These are phyloP conservation scores for Iris pallida DNA, from an alignment of 116 monocot species.

Conservation along the genomic window DNA sequence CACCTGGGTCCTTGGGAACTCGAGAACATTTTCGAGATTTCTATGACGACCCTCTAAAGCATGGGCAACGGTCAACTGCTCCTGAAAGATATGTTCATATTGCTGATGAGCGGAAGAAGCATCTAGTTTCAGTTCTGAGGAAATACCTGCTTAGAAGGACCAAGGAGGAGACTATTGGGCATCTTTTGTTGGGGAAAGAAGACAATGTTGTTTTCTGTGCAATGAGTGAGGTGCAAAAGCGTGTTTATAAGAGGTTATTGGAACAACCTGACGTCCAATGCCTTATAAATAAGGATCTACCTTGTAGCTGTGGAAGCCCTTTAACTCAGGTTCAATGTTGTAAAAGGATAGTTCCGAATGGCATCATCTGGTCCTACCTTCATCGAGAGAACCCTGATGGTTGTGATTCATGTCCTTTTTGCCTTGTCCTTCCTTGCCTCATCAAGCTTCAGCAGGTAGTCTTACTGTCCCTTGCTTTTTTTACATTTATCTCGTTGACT, in stretches of 20 bases:
- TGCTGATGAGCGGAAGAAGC: slow-evolving; percentile 76
- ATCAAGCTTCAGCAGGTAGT: slow-evolving; percentile 93
- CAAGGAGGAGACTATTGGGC: slow-evolving; percentile 94
- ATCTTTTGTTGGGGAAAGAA: slow-evolving; percentile 97
- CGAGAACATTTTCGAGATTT: slow-evolving; percentile 87
- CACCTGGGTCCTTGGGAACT: slow-evolving; percentile 80
- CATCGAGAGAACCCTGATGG: slow-evolving; percentile 85
- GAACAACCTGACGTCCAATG: slow-evolving; percentile 86
- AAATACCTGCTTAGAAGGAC: slow-evolving; percentile 87
- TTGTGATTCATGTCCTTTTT: slow-evolving; percentile 92
- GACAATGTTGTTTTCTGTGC: slow-evolving; percentile 93
- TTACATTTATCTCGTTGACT: no score
- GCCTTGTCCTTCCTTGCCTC: slow-evolving; percentile 92
- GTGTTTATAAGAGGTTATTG: slow-evolving; percentile 90
- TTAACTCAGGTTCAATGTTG: slow-evolving; percentile 87
- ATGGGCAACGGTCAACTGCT: slow-evolving; percentile 86
- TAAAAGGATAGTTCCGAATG: slow-evolving; percentile 66
- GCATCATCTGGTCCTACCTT: slow-evolving; percentile 96
- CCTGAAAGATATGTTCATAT: slow-evolving; percentile 74
- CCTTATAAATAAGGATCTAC: slow-evolving; percentile 83
- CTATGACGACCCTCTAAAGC: slow-evolving; percentile 92
- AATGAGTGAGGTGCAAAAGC: slow-evolving; percentile 92
- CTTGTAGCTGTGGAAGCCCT: slow-evolving; percentile 90
- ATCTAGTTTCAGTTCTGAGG: slow-evolving; percentile 62
- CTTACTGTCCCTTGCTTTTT: neutral